A percentile compares a stretch with the other conserved stretches of the same genome.
Evolutionary conservation across 768 basidiomycete species (phyloP).

Genomic region (Boletus huronensis): DNA sequence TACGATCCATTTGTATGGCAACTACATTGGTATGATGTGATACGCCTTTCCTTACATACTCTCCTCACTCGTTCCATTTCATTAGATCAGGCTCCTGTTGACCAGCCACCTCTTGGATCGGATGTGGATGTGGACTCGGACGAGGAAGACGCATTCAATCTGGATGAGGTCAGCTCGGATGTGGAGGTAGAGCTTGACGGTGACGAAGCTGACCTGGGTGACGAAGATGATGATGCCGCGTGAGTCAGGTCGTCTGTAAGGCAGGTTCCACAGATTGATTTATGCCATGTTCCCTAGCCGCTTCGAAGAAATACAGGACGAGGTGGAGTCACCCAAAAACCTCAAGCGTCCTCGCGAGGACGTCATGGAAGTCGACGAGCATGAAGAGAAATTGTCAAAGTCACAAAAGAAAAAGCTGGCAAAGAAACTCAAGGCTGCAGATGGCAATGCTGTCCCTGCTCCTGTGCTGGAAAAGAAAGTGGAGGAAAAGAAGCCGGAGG

Average conservation of each 20-base stretch:
- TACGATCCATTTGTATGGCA: slow-evolving; percentile 75
- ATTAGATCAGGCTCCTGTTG: slow-evolving; percentile 50
- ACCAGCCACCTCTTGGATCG: slow-evolving; percentile 48
- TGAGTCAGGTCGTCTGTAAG: slow-evolving; percentile 31
- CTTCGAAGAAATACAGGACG: slow-evolving; percentile 65
- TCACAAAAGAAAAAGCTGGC: slow-evolving; percentile 56
- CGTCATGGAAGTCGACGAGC: slow-evolving; percentile 38
- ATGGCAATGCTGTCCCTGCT: slow-evolving; percentile 40
- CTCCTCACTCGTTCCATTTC: not conserved
- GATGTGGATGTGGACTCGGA: slow-evolving; percentile 50
- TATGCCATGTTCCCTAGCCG: slow-evolving; percentile 36
- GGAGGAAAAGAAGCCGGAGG: slow-evolving; percentile 39
- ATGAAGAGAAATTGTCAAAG: slow-evolving; percentile 43
- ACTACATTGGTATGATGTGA: slow-evolving; percentile 64
- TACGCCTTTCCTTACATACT: not conserved
- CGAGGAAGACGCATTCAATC: slow-evolving; percentile 55
- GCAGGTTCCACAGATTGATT: not conserved
- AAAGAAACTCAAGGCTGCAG: slow-evolving; percentile 72
- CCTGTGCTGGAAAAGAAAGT: slow-evolving; percentile 22
- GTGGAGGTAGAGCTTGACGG: slow-evolving; percentile 75
- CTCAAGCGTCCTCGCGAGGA: slow-evolving; percentile 76
- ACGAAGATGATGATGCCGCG: slow-evolving; percentile 37
- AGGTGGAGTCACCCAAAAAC: slow-evolving; percentile 35
- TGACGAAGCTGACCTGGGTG: slow-evolving; percentile 57
- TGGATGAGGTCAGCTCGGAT: slow-evolving; percentile 79